phyloP scores from a whole-genome alignment of 768 basidiomycete genomes.

The Leucocoprinus sp. region DNA sequence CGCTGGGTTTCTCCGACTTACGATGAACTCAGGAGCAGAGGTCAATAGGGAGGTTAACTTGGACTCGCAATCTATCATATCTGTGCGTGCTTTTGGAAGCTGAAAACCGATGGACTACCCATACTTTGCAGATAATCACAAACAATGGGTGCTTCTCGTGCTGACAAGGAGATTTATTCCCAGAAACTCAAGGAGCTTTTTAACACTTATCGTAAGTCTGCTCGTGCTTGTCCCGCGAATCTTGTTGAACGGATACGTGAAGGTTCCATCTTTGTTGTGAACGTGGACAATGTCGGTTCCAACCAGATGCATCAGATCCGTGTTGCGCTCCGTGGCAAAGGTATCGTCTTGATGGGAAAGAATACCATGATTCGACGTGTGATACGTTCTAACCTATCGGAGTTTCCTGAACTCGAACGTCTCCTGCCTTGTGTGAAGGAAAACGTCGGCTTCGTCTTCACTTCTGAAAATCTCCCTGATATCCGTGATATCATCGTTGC shows the following conservation, averaged over 20 bases:
- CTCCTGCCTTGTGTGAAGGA: conserved; percentile 94
- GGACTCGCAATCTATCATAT: conserved; percentile 19
- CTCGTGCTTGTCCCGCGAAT: not conserved
- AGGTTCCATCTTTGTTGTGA: conserved; percentile 99
- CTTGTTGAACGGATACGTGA: conserved; percentile 9
- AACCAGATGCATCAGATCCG: conserved; percentile 99
- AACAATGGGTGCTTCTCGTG: conserved; percentile 87
- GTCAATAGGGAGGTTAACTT: conserved; percentile 89
- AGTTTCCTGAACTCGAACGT: conserved; percentile 90
- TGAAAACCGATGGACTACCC: conserved; percentile 1
- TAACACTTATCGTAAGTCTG: conserved; percentile 71
- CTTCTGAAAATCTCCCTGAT: conserved; percentile 85
- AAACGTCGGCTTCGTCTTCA: conserved; percentile 99
- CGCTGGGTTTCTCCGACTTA: not conserved
- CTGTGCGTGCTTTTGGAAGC: conserved; percentile 13
- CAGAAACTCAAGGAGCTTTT: conserved; percentile 90
- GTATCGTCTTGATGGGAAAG: conserved; percentile 98
- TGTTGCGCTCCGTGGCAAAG: conserved; percentile 92
- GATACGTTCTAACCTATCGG: conserved; percentile 81
- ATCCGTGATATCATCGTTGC: conserved; percentile 86
- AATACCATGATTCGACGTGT: conserved; percentile 99
- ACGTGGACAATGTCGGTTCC: conserved; percentile 99
- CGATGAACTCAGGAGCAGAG: conserved; percentile 40
- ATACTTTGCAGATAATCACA: conserved; percentile 21
- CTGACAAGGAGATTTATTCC: conserved; percentile 90